Conservation (phyloP, 2,329 filamentous ascomycete species). For the Paecilomyces sp. region DNA sequence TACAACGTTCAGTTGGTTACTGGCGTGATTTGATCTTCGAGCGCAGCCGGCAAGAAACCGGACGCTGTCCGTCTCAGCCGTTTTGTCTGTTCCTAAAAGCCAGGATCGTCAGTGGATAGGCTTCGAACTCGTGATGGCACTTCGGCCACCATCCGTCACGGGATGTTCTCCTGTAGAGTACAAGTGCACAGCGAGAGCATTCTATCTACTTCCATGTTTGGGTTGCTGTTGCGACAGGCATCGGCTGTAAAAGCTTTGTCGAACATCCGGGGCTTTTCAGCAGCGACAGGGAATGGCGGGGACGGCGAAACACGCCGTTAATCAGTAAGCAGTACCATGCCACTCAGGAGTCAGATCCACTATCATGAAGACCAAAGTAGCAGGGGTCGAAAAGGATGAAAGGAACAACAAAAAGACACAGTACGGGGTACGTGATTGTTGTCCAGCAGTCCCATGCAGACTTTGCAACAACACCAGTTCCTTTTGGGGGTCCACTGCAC, state of each 20-base stretch:
- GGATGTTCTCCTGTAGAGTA: not conserved
- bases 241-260: not conserved
- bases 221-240: not conserved
- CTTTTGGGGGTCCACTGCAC: not conserved
- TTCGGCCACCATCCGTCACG: not conserved
- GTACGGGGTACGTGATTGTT: not conserved
- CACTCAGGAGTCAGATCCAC: not conserved
- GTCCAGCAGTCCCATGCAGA: not conserved
- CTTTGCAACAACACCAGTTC: not conserved
- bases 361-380: not conserved
- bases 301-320: not conserved
- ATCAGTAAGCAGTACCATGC: not conserved
- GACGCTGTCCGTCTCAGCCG: not conserved
- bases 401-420: not conserved
- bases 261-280: not conserved
- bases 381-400: not conserved
- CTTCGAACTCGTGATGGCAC: not conserved
- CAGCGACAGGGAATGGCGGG: not conserved
- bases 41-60: not conserved
- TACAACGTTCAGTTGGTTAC: not conserved
- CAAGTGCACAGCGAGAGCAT: not conserved
- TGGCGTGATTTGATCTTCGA: not conserved
- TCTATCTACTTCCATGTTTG: not conserved
- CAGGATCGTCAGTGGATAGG: not conserved
- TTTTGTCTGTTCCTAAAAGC: not conserved